Conservation (phyloP, 2,329 filamentous ascomycete genomes). For the Paracamarosporium sp. region DNA sequence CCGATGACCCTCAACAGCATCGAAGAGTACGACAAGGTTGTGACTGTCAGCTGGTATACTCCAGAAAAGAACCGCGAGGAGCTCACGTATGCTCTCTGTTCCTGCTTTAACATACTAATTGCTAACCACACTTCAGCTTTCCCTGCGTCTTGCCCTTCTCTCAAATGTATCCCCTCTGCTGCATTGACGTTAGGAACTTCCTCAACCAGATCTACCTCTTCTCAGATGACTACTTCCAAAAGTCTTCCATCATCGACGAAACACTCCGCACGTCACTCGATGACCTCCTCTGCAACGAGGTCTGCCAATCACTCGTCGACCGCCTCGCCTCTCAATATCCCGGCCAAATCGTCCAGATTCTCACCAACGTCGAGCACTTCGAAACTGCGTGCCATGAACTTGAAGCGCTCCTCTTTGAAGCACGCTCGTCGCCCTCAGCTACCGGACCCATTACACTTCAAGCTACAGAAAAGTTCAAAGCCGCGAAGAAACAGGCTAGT, state of each 20-base stretch:
- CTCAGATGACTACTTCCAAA: conserved; percentile 93
- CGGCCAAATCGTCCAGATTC: conserved; percentile 96
- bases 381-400: conserved; percentile 91
- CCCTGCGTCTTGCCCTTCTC: conserved; percentile 97
- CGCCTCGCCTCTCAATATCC: conserved; percentile 90
- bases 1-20: conserved; percentile 93
- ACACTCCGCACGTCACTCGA: conserved; percentile 89
- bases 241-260: conserved; percentile 87
- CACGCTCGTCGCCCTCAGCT: conserved; percentile 80
- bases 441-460: conserved; percentile 79
- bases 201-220: conserved; percentile 99
- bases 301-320: conserved; percentile 89
- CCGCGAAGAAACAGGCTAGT: conserved; percentile 93
- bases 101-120: conserved; percentile 9
- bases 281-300: conserved; percentile 88
- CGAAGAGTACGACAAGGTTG: conserved; percentile 94
- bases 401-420: conserved; percentile 83
- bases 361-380: conserved; percentile 97
- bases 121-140: conserved; percentile 65
- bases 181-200: conserved; percentile 97
- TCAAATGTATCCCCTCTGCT: conserved; percentile 98
- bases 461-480: conserved; percentile 85
- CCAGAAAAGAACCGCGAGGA: conserved; percentile 80
- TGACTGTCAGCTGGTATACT: conserved; percentile 95
- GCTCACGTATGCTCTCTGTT: conserved; percentile 65